These are phyloP conservation scores for Penicilliopsis zonata DNA, from an alignment of 495 filamentous ascomycete genomes.

Conservation along the genomic window DNA sequence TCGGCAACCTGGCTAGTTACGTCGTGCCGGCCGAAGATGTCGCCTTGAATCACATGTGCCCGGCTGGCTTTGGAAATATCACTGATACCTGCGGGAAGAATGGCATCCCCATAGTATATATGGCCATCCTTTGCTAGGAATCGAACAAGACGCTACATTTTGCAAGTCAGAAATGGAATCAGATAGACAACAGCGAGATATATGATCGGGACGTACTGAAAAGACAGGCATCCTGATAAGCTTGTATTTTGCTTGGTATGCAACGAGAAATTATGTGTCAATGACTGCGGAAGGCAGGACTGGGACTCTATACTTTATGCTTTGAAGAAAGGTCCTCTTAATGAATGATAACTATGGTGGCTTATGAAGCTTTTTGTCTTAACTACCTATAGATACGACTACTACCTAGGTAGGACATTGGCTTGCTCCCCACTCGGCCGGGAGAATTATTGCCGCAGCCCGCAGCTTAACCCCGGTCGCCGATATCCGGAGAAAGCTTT, in stretches of 20 bases:
- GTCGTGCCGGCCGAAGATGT: conserved; percentile 59
- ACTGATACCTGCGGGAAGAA: conserved; percentile 52
- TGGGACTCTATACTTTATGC: no score
- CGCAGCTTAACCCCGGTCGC: neutral
- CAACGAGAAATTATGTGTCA: no score
- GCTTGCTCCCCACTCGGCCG: no score
- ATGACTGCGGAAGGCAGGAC: no score
- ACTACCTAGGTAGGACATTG: no score
- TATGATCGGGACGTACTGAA: conserved; percentile 17
- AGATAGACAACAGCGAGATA: conserved; percentile 1
- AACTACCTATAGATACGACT: no score
- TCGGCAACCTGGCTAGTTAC: conserved; percentile 60
- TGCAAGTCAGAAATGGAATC: neutral
- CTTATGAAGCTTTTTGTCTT: conserved; percentile 1
- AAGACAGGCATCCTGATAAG: conserved; percentile 21
- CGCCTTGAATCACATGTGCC: conserved; percentile 57
- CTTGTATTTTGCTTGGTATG: no score
- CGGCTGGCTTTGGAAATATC: conserved; percentile 56
- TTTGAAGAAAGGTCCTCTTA: no score
- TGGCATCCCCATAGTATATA: conserved; percentile 74
- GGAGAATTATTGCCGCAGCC: neutral
- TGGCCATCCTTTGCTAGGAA: conserved; percentile 67
- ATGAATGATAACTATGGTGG: conserved; percentile 1
- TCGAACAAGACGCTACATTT: conserved; percentile 68
- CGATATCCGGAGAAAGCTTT: neutral